Evolutionary conservation across 768 basidiomycete genomes (phyloP).

Genomic region (Clitopilus hobsonii): DNA sequence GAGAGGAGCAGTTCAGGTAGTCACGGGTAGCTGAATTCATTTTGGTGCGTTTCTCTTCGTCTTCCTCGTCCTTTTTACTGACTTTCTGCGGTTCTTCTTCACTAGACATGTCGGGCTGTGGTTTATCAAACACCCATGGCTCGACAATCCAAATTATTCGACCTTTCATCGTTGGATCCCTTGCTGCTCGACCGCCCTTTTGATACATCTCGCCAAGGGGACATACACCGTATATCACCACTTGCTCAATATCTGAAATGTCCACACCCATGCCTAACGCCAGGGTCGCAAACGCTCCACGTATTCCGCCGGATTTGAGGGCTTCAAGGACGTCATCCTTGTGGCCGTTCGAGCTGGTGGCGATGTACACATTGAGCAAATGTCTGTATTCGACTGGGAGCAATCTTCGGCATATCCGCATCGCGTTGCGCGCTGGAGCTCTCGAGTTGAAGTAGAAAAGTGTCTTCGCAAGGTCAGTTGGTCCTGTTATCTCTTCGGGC

Average conservation of each 20-base stretch:
- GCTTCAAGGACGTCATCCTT: background rate
- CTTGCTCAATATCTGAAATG: background rate
- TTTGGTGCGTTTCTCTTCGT: background rate
- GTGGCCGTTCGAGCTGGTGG: background rate
- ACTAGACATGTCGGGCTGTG: background rate
- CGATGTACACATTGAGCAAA: background rate
- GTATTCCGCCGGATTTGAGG: too few relatives aligned
- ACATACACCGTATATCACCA: background rate
- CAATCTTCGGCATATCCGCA: background rate
- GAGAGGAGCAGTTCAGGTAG: background rate
- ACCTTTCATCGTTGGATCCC: background rate
- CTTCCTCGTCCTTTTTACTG: background rate
- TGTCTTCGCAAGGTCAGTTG: background rate
- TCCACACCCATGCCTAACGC: background rate
- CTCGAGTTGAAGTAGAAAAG: slow-evolving; percentile 3
- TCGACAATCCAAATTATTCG: background rate
- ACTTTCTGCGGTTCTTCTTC: background rate
- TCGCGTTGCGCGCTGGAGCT: background rate
- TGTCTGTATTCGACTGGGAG: slow-evolving; percentile 1
- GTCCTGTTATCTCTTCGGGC: background rate
- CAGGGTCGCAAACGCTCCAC: background rate
- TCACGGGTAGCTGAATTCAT: background rate
- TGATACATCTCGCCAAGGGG: background rate
- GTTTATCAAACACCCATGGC: background rate
- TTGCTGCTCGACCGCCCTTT: background rate